Percentiles rank a stretch among this genome's conserved stretches.
Conservation (phyloP, 2,329 filamentous ascomycete species). For the Penicillium sp. region DNA sequence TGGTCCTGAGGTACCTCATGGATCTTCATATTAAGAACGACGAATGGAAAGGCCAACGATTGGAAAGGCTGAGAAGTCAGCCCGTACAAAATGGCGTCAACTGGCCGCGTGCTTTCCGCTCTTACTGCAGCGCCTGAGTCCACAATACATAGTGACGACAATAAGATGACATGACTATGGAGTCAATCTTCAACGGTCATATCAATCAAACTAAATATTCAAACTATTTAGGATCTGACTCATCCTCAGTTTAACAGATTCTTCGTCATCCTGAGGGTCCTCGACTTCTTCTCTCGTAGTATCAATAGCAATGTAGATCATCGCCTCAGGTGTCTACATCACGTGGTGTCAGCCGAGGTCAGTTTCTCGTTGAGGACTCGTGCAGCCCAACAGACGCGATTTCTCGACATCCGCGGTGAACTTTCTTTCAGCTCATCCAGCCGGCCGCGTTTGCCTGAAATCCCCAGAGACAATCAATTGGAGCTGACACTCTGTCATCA, state of each 20-base stretch:
- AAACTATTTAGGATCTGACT: not conserved
- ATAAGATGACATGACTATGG: not conserved
- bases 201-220: not conserved
- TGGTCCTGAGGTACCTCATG: not conserved
- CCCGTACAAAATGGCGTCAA: not conserved
- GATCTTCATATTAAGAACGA: not conserved
- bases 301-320: not conserved
- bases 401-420: slow-evolving; percentile 11
- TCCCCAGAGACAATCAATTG: not conserved
- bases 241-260: not conserved
- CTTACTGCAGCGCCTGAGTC: not conserved
- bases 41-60: not conserved
- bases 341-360: slow-evolving; percentile 33
- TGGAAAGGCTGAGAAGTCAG: not conserved
- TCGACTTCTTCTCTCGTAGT: not conserved
- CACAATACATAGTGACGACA: not conserved
- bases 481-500: not conserved
- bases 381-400: slow-evolving; percentile 15
- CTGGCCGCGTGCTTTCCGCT: not conserved
- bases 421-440: slow-evolving; percentile 15
- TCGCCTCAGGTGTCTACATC: slow-evolving; percentile 29
- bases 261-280: not conserved
- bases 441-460: not conserved
- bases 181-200: not conserved
- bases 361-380: slow-evolving; percentile 8